Conservation (phyloP, 306 rosid species). For the Quercus wislizeni region DNA sequence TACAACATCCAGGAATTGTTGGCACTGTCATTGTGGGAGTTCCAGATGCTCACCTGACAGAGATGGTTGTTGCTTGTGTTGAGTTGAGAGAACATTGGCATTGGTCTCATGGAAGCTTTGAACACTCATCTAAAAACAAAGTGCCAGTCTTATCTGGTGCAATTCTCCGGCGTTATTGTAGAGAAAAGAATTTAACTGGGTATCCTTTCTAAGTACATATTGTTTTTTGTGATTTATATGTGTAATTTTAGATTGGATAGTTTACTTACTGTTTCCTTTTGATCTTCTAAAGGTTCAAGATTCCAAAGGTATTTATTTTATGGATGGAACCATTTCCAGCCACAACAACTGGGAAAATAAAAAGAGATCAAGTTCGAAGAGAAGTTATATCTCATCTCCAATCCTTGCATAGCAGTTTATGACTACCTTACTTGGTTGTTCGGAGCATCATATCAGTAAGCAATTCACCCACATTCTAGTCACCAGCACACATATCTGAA, state of each 20-base stretch:
- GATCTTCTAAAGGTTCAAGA: constrained; percentile 64
- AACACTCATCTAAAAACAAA: constrained; percentile 22
- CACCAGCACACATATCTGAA: not conserved
- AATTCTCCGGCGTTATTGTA: constrained; percentile 50
- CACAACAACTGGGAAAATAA: constrained; percentile 66
- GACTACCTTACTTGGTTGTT: constrained; percentile 25
- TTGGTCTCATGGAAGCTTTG: constrained; percentile 36
- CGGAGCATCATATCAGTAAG: not conserved
- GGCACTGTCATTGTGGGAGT: constrained; percentile 63
- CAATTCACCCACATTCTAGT: not conserved
- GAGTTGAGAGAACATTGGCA: constrained; percentile 55
- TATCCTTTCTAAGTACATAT: constrained; percentile 6
- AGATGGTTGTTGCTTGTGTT: constrained; percentile 69
- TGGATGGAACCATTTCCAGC: constrained; percentile 77
- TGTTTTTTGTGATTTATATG: not conserved
- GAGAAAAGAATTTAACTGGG: constrained; percentile 59
- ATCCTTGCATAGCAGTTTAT: constrained; percentile 53
- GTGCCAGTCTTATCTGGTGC: constrained; percentile 39
- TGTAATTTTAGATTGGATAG: not conserved
- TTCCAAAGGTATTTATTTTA: constrained; percentile 56
- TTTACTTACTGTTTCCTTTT: not conserved
- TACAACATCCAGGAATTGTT: constrained; percentile 71
- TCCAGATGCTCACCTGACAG: constrained; percentile 65
- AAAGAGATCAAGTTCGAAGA: constrained; percentile 51
- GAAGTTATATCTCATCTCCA: constrained; percentile 45